phyloP scores from a whole-genome alignment of 371 early-diverging fungal genomes.

The Syncephalastrum monosporum region DNA sequence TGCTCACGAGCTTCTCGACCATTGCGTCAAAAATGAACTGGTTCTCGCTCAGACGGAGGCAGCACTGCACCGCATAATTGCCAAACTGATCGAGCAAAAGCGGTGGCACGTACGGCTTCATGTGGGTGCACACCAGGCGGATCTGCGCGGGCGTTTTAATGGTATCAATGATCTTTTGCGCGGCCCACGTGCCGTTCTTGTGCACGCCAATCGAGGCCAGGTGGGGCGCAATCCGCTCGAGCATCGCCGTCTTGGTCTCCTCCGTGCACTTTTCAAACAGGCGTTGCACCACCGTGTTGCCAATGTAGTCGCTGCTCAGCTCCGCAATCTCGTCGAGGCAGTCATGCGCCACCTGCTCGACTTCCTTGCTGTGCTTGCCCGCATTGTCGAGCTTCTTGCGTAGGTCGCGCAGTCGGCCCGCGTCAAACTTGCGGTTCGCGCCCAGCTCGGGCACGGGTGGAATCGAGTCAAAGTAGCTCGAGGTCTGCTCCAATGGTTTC shows the following conservation, averaged over 20 bases:
- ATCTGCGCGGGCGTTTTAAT: slow-evolving; percentile 63
- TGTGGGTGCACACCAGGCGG: slow-evolving; percentile 34
- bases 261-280: slow-evolving; percentile 72
- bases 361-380: slow-evolving; percentile 50
- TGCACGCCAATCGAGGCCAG: slow-evolving; percentile 84
- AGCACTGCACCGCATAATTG: slow-evolving; percentile 91
- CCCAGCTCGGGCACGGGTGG: slow-evolving; percentile 74
- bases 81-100: slow-evolving; percentile 90
- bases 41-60: slow-evolving; percentile 71
- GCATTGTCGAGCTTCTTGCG: slow-evolving; percentile 83
- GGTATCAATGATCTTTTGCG: slow-evolving; percentile 85
- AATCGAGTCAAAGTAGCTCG: slow-evolving; percentile 60
- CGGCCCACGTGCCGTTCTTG: slow-evolving; percentile 94
- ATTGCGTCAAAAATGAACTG: slow-evolving; percentile 88
- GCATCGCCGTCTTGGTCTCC: slow-evolving; percentile 53
- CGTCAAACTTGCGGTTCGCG: slow-evolving; percentile 69
- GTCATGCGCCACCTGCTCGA: slow-evolving; percentile 71
- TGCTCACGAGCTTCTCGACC: slow-evolving; percentile 65
- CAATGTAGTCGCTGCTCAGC: slow-evolving; percentile 76
- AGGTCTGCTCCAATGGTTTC: slow-evolving; percentile 23
- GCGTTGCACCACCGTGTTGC: slow-evolving; percentile 85
- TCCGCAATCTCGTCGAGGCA: slow-evolving; percentile 74
- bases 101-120: slow-evolving; percentile 71
- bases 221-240: slow-evolving; percentile 63
- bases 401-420: slow-evolving; percentile 82